Percentiles rank a stretch among this genome's conserved stretches.
Conservation (phyloP, 1,284 basidiomycete species). For the Cronartium quercuum region DNA sequence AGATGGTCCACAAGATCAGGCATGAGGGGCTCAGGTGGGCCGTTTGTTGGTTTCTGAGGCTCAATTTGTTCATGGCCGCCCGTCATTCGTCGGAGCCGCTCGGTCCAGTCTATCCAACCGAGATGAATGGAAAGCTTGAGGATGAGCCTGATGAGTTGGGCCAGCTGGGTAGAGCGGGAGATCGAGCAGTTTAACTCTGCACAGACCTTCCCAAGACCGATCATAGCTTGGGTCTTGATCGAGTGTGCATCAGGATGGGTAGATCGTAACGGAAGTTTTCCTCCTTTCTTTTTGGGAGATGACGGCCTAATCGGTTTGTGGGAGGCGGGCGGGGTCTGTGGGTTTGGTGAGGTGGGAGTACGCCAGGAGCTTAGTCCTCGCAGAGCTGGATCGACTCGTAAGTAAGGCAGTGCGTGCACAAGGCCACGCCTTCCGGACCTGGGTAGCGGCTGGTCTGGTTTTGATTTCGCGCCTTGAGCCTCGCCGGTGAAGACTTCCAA, state of each 20-base stretch:
- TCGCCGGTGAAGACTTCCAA: slow-evolving; percentile 18
- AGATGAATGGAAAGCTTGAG: slow-evolving; percentile 11
- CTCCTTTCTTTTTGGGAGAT: slow-evolving; percentile 22
- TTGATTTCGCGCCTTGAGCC: neutral
- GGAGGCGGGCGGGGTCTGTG: neutral
- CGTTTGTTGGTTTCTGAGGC: too few species aligned
- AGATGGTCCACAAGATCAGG: slow-evolving; percentile 34
- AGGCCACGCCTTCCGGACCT: neutral
- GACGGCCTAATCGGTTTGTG: slow-evolving; percentile 9
- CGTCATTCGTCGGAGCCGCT: slow-evolving; percentile 11
- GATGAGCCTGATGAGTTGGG: slow-evolving; percentile 15
- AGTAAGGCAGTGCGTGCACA: too few species aligned
- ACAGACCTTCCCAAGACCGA: slow-evolving; percentile 25
- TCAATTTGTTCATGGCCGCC: neutral
- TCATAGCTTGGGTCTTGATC: slow-evolving; percentile 26
- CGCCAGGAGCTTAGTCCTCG: neutral
- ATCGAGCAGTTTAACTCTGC: slow-evolving; percentile 23
- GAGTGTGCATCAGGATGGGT: slow-evolving; percentile 1
- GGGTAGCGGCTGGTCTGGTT: neutral
- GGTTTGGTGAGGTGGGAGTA: neutral
- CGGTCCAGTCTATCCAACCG: slow-evolving; percentile 36
- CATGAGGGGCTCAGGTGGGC: slow-evolving; percentile 16
- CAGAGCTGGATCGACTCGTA: slow-evolving; percentile 23
- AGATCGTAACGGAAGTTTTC: neutral
- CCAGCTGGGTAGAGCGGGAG: slow-evolving; percentile 8